Base-by-base conservation (phyloP, 176 grass and related monocot genomes). In the Puya raimondii region DNA sequence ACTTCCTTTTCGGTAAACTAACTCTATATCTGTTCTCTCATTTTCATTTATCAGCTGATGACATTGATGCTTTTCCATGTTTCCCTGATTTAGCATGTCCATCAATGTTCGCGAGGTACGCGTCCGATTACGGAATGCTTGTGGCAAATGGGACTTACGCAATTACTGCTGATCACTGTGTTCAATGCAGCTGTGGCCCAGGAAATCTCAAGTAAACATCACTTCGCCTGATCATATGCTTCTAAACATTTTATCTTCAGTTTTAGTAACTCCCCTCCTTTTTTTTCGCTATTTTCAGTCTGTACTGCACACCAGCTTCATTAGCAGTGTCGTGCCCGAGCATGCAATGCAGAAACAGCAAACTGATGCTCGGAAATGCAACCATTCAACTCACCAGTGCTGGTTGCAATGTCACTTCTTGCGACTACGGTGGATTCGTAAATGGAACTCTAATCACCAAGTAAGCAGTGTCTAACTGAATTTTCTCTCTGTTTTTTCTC, bases 161-260 rank as follows among this genome's bases (percentile, higher is more conserved):
- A 1, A 84, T 99, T 61, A 88, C 90, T 5, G 95, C 87, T 18
- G 78, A 87, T 29, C 84, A 88, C 48, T 99, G 90, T 49, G 84
- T 99, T 50, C 90, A 94, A 47, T 99, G 90, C 22, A 99, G 95
- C 59, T 99, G 95, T 3, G 95, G 90, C 1, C 95, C 90, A 18
- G 82, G 72, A 68, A 88, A 80, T 84, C 95, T 91, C 63, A 84
- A 94, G 95, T 99, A 85, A 89, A 16, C 15, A 54, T 63, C 47
- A 49, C 42, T 2, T 21, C 1, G 29, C 25, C n/a, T 0, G 0
- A 4, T 58, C 54, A 11, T 77, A 16, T 26, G 0, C 48, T 42
- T 20, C 67, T 47, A 33, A 21, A 1, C 61, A 51, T 75, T 79
- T 51, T 47, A 64, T 3, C 54, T 51, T 68, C 21, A 80, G 48